Evolutionary conservation across 345 rosid species (phyloP).

Genomic region (Physaria fendleri): DNA sequence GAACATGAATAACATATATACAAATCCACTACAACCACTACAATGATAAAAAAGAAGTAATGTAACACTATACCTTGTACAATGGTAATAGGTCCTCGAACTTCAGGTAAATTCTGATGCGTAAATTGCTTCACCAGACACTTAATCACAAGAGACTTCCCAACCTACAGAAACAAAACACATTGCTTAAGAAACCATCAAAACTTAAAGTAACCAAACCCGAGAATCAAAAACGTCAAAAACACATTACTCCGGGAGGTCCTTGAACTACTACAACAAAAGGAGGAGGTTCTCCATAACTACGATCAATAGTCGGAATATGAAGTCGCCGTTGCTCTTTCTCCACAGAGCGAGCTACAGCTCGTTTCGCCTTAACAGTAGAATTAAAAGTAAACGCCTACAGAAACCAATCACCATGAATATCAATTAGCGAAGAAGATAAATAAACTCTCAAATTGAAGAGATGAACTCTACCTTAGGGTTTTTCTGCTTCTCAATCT

Average conservation of each 20-base stretch:
- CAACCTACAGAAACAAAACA: slow-evolving; percentile 49
- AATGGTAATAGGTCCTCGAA: slow-evolving; percentile 81
- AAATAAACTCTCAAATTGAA: background rate
- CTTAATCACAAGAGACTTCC: slow-evolving; percentile 83
- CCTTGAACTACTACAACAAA: slow-evolving; percentile 89
- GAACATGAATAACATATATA: slow-evolving; percentile 1
- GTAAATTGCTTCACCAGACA: slow-evolving; percentile 74
- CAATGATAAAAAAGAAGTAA: background rate
- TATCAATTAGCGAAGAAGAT: background rate
- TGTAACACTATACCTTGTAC: slow-evolving; percentile 54
- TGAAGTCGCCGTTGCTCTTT: slow-evolving; percentile 84
- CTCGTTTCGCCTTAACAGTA: slow-evolving; percentile 52
- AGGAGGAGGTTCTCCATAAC: slow-evolving; percentile 78
- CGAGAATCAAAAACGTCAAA: background rate
- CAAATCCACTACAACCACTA: background rate
- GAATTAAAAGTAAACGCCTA: slow-evolving; percentile 74
- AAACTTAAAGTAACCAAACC: background rate
- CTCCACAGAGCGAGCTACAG: slow-evolving; percentile 64
- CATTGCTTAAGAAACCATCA: slow-evolving; percentile 1
- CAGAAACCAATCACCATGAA: background rate
- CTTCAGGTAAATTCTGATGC: slow-evolving; percentile 73
- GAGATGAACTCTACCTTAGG: slow-evolving; percentile 45
- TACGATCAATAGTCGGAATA: slow-evolving; percentile 66
- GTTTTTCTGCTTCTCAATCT: slow-evolving; percentile 46
- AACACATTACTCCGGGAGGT: slow-evolving; percentile 60